Evolutionary conservation across 306 rosid species (phyloP).

Genomic region (Quercus berberidifolia): DNA sequence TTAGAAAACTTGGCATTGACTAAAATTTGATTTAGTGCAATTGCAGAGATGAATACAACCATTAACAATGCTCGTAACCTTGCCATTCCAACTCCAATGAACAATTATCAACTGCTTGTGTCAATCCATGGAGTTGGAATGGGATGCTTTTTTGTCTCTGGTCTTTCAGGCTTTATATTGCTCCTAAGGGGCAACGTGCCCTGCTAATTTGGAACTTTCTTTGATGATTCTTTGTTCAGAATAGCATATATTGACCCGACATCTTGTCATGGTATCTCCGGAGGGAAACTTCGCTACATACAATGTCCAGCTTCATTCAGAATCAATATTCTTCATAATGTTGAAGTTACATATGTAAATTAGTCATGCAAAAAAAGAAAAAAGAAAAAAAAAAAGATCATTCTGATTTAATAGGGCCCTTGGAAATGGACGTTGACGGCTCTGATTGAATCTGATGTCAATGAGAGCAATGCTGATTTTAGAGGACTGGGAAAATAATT

Average conservation of each 20-base stretch:
- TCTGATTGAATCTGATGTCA: too few relatives aligned
- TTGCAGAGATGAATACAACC: conserved; percentile 29
- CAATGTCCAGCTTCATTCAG: conserved; percentile 31
- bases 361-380: background rate
- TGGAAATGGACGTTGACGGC: too few relatives aligned
- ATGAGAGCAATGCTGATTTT: too few relatives aligned
- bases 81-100: conserved; percentile 33
- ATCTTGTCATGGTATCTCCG: conserved; percentile 15
- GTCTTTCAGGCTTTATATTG: conserved; percentile 40
- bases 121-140: conserved; percentile 14
- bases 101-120: background rate
- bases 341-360: background rate
- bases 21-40: conserved; percentile 14
- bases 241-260: conserved; percentile 12
- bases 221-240: conserved; percentile 1
- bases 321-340: conserved; percentile 31
- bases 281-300: conserved; percentile 20
- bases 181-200: conserved; percentile 9
- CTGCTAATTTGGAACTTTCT: conserved; percentile 8
- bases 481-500: too few relatives aligned
- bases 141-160: conserved; percentile 16
- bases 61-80: conserved; percentile 26
- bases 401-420: background rate
- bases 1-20: conserved; percentile 49
- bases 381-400: background rate